Evolutionary conservation across 192 early-diverging fungal species (phyloP), one percentile per base, ranked within the genome.

Genomic region (Podila verticillata): DNA sequence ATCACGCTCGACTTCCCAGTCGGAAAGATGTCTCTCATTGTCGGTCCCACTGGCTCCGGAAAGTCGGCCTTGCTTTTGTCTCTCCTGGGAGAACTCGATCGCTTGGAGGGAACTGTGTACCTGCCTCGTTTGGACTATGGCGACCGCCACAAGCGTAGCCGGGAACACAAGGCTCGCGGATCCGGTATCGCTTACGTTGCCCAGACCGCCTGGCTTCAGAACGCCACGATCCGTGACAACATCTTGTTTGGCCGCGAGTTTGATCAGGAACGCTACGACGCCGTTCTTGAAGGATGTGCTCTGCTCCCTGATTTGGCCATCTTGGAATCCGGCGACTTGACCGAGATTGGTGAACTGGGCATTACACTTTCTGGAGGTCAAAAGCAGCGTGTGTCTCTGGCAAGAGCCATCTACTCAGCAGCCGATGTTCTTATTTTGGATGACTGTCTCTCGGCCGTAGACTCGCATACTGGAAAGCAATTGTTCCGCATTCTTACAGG

Each of bases 381-480:
- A 82, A 96, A 95, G 84, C 93, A 94, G 73, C 85, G 93, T 31
- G 87, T 97, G 24, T 81, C 92, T 2, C 87, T 98, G 56, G 96
- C 96, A 28, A 89, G 97, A n/a, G 95, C 96, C 5, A 85, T 97
- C 7, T 98, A 97, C 83, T 89, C 87, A 30, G 74, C 85, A 60
- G 87, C 91, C 13, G 75, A 82, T 15, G 87, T 89, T 10, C 66
- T 97, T 28, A 75, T 97, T 5, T 77, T 96, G 39, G 96, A 98
- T 81, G 97, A 96, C 83, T 94, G 93, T 73, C 85, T 98, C 61
- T 95, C 93, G 7, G 98, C 98, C 15, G 97, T 98, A 0, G 98
- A 99, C 75, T 91, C 95, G 15, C 96, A 96, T 57, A 99, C 97
- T 8, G 96, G 93, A 24, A 91, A 91, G 61, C 92, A 95, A 63